Conservation (phyloP, 2,329 filamentous ascomycete species). For the Calonectria henricotiae region DNA sequence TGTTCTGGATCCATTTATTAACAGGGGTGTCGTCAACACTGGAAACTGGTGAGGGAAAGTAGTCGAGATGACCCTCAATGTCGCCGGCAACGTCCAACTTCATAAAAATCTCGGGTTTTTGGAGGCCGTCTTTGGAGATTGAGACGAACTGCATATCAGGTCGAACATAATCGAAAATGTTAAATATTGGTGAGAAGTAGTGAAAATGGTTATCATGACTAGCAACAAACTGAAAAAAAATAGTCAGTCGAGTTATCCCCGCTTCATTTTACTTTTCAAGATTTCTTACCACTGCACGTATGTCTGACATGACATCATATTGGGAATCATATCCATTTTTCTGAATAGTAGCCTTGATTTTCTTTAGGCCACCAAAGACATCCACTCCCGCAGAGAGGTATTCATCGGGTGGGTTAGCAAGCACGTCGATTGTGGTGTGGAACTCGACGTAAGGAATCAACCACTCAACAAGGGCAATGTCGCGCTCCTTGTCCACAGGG, state of each 20-base stretch:
- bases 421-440: slow-evolving; percentile 49
- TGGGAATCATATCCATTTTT: slow-evolving; percentile 44
- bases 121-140: slow-evolving; percentile 43
- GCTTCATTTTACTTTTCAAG: rapidly evolving
- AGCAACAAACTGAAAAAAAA: slow-evolving; percentile 41
- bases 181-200: slow-evolving; percentile 44
- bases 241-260: background rate
- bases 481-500: slow-evolving; percentile 48
- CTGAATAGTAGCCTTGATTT: slow-evolving; percentile 41
- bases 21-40: slow-evolving; percentile 44
- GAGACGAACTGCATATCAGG: slow-evolving; percentile 40
- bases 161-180: slow-evolving; percentile 40
- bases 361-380: slow-evolving; percentile 45
- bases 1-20: slow-evolving; percentile 47
- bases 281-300: slow-evolving; percentile 45
- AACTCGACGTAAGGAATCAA: slow-evolving; percentile 44
- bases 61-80: slow-evolving; percentile 38
- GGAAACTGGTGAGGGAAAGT: slow-evolving; percentile 45
- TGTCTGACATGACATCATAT: slow-evolving; percentile 49
- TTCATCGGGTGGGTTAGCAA: slow-evolving; percentile 47
- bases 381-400: slow-evolving; percentile 49
- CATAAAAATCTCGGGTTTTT: slow-evolving; percentile 44
- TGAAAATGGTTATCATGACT: slow-evolving; percentile 47
- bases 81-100: slow-evolving; percentile 29
- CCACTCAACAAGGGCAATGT: slow-evolving; percentile 48